These are phyloP conservation scores for Hygrophorus pudorinus DNA, from an alignment of 768 basidiomycete species.

Conservation along the genomic window DNA sequence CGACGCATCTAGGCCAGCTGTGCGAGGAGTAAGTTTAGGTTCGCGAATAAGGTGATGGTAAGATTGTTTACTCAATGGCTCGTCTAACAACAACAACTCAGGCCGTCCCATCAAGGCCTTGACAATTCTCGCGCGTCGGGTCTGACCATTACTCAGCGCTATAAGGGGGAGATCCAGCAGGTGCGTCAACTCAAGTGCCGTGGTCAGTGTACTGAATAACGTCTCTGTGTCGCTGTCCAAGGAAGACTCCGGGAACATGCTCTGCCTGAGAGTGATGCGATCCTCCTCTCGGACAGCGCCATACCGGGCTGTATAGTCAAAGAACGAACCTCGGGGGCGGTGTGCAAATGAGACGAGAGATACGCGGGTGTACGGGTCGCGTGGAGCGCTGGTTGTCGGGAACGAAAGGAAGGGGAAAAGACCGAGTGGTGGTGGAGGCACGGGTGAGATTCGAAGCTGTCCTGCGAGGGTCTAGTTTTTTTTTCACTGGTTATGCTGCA, in stretches of 20 bases:
- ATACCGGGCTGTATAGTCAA: constrained; percentile 90
- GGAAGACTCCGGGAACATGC: constrained; percentile 43
- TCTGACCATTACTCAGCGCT: constrained; percentile 89
- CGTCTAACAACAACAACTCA: constrained; percentile 76
- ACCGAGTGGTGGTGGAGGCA: constrained; percentile 50
- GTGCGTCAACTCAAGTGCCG: constrained; percentile 42
- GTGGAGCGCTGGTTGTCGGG: constrained; percentile 14
- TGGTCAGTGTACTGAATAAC: constrained; percentile 44
- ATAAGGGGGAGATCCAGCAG: constrained; percentile 79
- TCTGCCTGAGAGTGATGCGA: constrained; percentile 62
- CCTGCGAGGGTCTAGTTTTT: constrained; percentile 53
- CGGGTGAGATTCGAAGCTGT: constrained; percentile 58
- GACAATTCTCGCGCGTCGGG: constrained; percentile 73
- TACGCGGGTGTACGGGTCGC: constrained; percentile 41
- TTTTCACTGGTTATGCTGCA: neutral
- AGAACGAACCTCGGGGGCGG: constrained; percentile 65
- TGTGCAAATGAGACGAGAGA: constrained; percentile 62
- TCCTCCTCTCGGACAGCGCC: constrained; percentile 84
- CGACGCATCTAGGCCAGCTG: constrained; percentile 69
- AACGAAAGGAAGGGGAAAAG: constrained; percentile 66
- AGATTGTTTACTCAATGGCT: constrained; percentile 66
- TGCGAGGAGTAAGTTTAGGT: constrained; percentile 1
- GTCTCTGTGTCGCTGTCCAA: constrained; percentile 18
- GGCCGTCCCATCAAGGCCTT: constrained; percentile 65
- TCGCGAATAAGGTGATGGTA: neutral